Percentiles rank a stretch among this genome's conserved stretches.
phyloP scores from a whole-genome alignment of 495 filamentous ascomycete species.

The Rostrohypoxylon terebratum region DNA sequence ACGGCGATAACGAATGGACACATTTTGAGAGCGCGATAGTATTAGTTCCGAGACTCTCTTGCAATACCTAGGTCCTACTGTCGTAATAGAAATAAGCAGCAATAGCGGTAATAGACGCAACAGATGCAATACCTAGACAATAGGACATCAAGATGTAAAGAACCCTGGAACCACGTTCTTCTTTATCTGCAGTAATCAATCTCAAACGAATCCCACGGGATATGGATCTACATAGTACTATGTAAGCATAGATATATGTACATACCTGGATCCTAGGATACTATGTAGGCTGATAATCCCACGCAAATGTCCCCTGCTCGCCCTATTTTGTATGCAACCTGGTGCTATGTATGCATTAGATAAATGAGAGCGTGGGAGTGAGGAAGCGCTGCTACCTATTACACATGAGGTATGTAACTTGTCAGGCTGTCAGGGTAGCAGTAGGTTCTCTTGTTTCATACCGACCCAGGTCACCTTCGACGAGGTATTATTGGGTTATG shows the following conservation, averaged over 20 bases:
- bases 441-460: constrained; percentile 9
- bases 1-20: not conserved
- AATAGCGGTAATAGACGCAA: too few relatives aligned
- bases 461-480: constrained; percentile 1
- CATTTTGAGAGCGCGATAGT: not conserved
- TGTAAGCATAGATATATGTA: not conserved
- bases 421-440: not conserved
- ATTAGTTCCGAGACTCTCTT: not conserved
- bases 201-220: constrained; percentile 7
- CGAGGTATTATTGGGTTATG: not conserved
- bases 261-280: not conserved
- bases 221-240: not conserved
- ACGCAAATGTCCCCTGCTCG: not conserved
- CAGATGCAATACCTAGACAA: not conserved
- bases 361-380: constrained; percentile 3
- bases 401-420: too few relatives aligned
- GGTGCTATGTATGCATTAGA: not conserved
- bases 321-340: not conserved
- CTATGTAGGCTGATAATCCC: constrained; percentile 1
- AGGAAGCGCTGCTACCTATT: not conserved
- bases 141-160: not conserved
- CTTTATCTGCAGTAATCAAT: not conserved
- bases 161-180: not conserved
- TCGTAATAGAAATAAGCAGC: too few relatives aligned
- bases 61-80: too few relatives aligned